phyloP scores from a whole-genome alignment of 768 basidiomycete species.

The Lactifluus echinatus region DNA sequence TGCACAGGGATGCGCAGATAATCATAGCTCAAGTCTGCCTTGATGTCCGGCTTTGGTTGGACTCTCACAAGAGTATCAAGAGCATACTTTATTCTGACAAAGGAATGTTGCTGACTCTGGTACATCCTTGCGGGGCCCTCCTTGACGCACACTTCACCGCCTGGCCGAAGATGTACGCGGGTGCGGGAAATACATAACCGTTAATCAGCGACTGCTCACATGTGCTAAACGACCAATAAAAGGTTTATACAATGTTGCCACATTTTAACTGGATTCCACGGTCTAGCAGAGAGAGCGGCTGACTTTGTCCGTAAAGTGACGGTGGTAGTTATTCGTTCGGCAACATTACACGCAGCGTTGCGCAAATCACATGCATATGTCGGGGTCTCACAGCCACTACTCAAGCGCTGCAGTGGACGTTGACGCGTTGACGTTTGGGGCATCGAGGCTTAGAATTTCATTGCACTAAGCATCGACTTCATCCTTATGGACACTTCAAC shows the following conservation, averaged over 20 bases:
- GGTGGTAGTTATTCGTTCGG: not conserved
- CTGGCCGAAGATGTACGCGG: too few species aligned
- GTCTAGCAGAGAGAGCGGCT: not conserved
- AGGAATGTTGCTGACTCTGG: too few species aligned
- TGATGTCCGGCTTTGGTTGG: too few species aligned
- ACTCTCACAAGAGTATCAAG: too few species aligned
- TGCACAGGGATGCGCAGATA: too few species aligned
- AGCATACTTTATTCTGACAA: too few species aligned
- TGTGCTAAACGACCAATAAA: not conserved
- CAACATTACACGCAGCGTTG: not conserved
- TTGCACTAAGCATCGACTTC: not conserved
- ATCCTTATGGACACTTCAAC: too few species aligned
- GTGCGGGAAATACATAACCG: too few species aligned
- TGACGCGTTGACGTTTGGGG: not conserved
- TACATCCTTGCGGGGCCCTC: too few species aligned
- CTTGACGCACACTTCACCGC: too few species aligned
- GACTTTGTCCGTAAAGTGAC: not conserved
- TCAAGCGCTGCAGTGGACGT: not conserved
- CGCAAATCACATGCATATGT: not conserved
- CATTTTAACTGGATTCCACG: not conserved
- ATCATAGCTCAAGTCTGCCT: too few species aligned
- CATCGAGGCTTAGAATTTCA: not conserved
- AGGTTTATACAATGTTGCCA: not conserved
- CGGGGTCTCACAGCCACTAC: not conserved
- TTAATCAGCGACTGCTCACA: too few species aligned